Evolutionary conservation across 1,284 basidiomycete species (phyloP), one percentile per base, ranked within the genome.

Genomic region (Marasmius oreades): DNA sequence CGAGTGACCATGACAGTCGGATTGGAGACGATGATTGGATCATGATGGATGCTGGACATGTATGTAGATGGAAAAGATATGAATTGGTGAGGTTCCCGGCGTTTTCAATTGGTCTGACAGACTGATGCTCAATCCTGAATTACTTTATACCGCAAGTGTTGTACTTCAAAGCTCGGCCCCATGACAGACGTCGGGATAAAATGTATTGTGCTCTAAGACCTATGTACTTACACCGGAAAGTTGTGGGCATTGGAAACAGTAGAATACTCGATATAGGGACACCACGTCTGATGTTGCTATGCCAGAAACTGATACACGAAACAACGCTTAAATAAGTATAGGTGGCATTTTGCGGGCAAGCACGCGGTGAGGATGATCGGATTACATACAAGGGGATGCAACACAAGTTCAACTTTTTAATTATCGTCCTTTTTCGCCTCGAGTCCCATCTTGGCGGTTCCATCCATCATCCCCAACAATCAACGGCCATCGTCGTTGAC

Each of bases 1-100:
- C 28, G 70, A 68, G 63, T 69, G 61, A 61, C 48, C 56, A 52
- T 60, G 57, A 48, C 53, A 57, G 57, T 53, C 57, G 55, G 45
- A 56, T 61, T 14, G 46, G 50, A 24, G 59, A 50, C 53, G 55
- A 55, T 53, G 33, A 53, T 43, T 42, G 42, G 46, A 28, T 39
- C 34, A 48, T 55, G 53, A 39, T 36, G 24, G 44, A 42, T 24
- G 45, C 44, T 45, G 42, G 51, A 52, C 42, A 52, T 52, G 51
- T 52, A 39, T 24, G 28, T 33, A 42, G 39, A 42, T 42, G 39
- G 39, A 42, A 42, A 42, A 42, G 39, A 23, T 37, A 51, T 51
- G 20, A 20, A 51, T 51, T 36, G 20, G 50, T 48, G 23, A 33
- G 48, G 12, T 28, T 12, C 18, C 18, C 6, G n/a, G n/a, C 24